Percentiles rank a stretch among this genome's conserved stretches.
phyloP scores from a whole-genome alignment of 1,284 basidiomycete species.

The Xerocomus nothofagi region DNA sequence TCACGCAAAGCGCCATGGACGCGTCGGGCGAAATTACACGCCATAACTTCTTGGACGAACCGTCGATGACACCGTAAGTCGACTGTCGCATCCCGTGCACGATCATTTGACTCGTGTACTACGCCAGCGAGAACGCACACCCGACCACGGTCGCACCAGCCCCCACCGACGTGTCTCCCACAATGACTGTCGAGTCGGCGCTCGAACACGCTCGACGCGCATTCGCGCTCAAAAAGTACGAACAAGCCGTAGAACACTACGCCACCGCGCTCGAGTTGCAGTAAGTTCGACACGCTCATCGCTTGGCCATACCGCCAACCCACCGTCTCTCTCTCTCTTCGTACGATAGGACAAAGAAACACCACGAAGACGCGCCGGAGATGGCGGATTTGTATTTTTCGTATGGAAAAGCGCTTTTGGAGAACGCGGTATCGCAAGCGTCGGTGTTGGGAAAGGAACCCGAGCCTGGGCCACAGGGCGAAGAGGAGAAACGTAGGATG shows the following conservation, averaged over 20 bases:
- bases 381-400: constrained; percentile 81
- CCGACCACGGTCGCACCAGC: background rate
- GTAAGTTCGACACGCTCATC: constrained; percentile 46
- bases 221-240: constrained; percentile 84
- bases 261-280: constrained; percentile 80
- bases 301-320: background rate
- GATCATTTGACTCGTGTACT: background rate
- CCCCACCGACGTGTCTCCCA: constrained; percentile 13
- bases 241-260: constrained; percentile 83
- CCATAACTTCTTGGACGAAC: background rate
- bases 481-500: constrained; percentile 44
- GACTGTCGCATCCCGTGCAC: background rate
- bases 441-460: constrained; percentile 83
- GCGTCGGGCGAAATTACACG: constrained; percentile 2
- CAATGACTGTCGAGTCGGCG: constrained; percentile 51
- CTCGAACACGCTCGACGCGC: constrained; percentile 81
- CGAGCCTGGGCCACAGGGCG: constrained; percentile 50
- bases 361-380: constrained; percentile 74
- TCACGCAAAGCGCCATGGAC: constrained; percentile 23
- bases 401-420: constrained; percentile 85
- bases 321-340: constrained; percentile 9
- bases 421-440: constrained; percentile 81
- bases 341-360: constrained; percentile 61
- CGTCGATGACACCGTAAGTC: constrained; percentile 29
- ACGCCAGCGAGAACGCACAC: constrained; percentile 7